phyloP scores from a whole-genome alignment of 2,329 filamentous ascomycete species.

The Aspergillus hortae region DNA sequence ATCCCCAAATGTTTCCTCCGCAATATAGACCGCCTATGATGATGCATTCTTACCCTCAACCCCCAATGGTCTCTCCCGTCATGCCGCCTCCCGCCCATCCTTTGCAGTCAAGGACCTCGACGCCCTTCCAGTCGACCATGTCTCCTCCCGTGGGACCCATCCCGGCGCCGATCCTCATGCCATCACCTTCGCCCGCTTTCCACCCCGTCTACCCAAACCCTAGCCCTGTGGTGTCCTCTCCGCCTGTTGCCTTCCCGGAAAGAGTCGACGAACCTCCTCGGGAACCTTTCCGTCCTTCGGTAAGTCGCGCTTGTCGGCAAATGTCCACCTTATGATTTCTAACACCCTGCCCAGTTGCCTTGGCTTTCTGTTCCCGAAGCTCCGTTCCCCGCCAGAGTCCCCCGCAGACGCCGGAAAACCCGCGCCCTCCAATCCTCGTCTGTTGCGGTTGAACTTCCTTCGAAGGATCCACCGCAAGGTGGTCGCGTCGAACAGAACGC shows the following conservation, averaged over 20 bases:
- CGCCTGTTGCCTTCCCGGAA: slow-evolving; percentile 22
- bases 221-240: slow-evolving; percentile 34
- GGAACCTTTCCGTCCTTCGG: slow-evolving; percentile 50
- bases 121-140: slow-evolving; percentile 34
- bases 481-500: slow-evolving; percentile 20
- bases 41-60: slow-evolving; percentile 44
- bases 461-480: slow-evolving; percentile 35
- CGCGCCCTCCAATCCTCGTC: slow-evolving; percentile 32
- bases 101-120: slow-evolving; percentile 36
- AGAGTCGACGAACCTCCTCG: slow-evolving; percentile 22
- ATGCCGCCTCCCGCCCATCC: slow-evolving; percentile 33
- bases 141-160: slow-evolving; percentile 30
- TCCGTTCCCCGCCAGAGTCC: slow-evolving; percentile 52
- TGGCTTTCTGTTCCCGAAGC: slow-evolving; percentile 57
- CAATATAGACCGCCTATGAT: slow-evolving; percentile 42
- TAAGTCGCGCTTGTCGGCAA: slow-evolving; percentile 26
- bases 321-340: slow-evolving; percentile 1
- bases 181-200: slow-evolving; percentile 22
- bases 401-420: slow-evolving; percentile 44
- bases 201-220: slow-evolving; percentile 21
- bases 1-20: slow-evolving; percentile 38
- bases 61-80: slow-evolving; percentile 35
- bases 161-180: slow-evolving; percentile 26
- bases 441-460: slow-evolving; percentile 49
- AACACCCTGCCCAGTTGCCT: slow-evolving; percentile 45